Evolutionary conservation across 768 basidiomycete species (phyloP).

Genomic region (Phylloporus rhodoxanthus): DNA sequence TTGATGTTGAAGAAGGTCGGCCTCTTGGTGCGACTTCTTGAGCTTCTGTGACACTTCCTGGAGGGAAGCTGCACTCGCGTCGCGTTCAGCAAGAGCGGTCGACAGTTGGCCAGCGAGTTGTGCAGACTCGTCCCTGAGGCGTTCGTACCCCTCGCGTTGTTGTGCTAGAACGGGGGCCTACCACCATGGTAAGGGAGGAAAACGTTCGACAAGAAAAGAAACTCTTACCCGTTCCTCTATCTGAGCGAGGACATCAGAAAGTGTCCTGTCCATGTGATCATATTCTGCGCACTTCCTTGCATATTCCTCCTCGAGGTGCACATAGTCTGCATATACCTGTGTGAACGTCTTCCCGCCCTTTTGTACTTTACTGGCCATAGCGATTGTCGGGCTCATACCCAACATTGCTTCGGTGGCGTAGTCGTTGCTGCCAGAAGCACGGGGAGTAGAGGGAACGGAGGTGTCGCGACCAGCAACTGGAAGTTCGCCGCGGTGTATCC

Average conservation of each 20-base stretch:
- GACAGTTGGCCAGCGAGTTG: slow-evolving; percentile 79
- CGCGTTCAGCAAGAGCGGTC: slow-evolving; percentile 69
- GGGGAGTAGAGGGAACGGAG: slow-evolving; percentile 36
- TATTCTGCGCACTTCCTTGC: slow-evolving; percentile 76
- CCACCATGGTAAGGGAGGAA: background rate
- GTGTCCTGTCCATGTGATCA: slow-evolving; percentile 75
- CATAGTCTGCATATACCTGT: slow-evolving; percentile 88
- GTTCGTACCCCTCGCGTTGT: slow-evolving; percentile 85
- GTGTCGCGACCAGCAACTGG: slow-evolving; percentile 46
- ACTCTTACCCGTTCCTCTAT: slow-evolving; percentile 78
- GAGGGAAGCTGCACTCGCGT: slow-evolving; percentile 49
- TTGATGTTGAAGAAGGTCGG: slow-evolving; percentile 65
- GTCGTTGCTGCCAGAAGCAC: slow-evolving; percentile 37
- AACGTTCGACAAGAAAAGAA: background rate
- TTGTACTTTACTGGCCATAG: slow-evolving; percentile 77
- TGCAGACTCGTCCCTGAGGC: slow-evolving; percentile 70
- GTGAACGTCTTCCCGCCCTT: slow-evolving; percentile 86
- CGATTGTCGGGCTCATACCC: slow-evolving; percentile 81
- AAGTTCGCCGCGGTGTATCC: slow-evolving; percentile 68
- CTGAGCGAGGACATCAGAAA: slow-evolving; percentile 76
- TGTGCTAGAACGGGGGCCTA: slow-evolving; percentile 89
- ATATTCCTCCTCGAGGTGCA: slow-evolving; percentile 78
- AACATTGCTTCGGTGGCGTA: slow-evolving; percentile 50
- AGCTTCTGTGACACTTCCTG: slow-evolving; percentile 62
- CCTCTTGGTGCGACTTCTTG: slow-evolving; percentile 51